Conservation (phyloP, 805 yeast genomes). For the Ogataea ramenticola region DNA sequence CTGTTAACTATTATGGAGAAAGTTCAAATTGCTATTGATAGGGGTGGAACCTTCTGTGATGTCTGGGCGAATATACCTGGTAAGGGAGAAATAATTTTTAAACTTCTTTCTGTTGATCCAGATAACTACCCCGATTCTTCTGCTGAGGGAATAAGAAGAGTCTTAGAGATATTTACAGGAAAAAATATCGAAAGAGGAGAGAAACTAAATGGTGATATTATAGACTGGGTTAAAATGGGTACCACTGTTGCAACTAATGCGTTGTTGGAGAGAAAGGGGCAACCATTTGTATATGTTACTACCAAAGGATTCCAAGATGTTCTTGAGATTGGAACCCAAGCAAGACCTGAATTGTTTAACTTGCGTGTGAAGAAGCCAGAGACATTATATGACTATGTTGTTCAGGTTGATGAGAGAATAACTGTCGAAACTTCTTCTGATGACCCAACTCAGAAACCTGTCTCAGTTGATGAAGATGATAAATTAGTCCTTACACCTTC, state of each 20-base stretch:
- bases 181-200: slow-evolving; percentile 10
- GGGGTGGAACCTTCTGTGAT: slow-evolving; percentile 42
- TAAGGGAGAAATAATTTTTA: slow-evolving; percentile 29
- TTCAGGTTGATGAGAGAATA: slow-evolving; percentile 14
- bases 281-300: slow-evolving; percentile 14
- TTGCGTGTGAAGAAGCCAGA: slow-evolving; percentile 12
- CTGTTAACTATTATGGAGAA: not conserved
- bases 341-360: slow-evolving; percentile 18
- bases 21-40: slow-evolving; percentile 9
- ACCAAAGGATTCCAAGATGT: slow-evolving; percentile 25
- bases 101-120: slow-evolving; percentile 19
- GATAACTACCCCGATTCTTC: slow-evolving; percentile 19
- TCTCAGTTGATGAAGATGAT: slow-evolving; percentile 14
- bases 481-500: slow-evolving; percentile 4
- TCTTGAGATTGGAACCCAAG: slow-evolving; percentile 25
- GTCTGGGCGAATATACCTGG: slow-evolving; percentile 37
- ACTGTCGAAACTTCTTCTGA: slow-evolving; percentile 19
- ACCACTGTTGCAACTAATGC: slow-evolving; percentile 22
- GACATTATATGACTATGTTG: slow-evolving; percentile 10
- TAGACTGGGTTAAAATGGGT: slow-evolving; percentile 20
- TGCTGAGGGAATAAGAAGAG: slow-evolving; percentile 18
- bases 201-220: slow-evolving; percentile 11
- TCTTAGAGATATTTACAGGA: slow-evolving; percentile 13
- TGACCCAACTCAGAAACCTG: slow-evolving; percentile 14
- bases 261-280: slow-evolving; percentile 15